Conservation (phyloP, 257 asterid species). For the Rhazya stricta region DNA sequence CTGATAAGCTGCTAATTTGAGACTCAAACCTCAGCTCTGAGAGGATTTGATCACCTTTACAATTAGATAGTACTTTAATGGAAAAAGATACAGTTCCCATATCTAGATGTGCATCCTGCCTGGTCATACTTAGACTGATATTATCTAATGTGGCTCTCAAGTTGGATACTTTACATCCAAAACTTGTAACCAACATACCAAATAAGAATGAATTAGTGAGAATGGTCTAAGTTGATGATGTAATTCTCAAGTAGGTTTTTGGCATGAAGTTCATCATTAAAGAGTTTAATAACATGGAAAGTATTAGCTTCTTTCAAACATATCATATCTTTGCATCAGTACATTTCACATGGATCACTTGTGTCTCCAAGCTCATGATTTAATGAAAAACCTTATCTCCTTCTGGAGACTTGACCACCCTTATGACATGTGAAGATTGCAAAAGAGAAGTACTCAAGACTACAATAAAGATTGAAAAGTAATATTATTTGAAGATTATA, state of each 20-base stretch:
- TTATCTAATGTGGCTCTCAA: neutral
- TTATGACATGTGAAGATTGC: slow-evolving; percentile 7
- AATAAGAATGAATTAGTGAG: no score
- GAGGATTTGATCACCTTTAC: slow-evolving; percentile 6
- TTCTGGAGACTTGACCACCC: slow-evolving; percentile 11
- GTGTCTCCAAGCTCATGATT: neutral
- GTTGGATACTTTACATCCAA: neutral
- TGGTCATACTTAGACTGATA: neutral
- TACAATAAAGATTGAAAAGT: neutral
- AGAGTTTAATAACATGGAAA: neutral
- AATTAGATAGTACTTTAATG: neutral
- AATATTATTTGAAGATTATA: neutral
- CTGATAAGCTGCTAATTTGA: neutral
- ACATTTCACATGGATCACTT: slow-evolving; percentile 1
- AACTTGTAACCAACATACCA: no score
- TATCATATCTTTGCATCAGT: slow-evolving; percentile 9
- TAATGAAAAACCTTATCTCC: slow-evolving; percentile 4
- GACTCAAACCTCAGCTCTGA: neutral
- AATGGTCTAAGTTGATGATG: neutral
- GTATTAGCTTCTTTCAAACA: neutral
- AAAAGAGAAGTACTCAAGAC: neutral
- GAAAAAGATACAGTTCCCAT: neutral
- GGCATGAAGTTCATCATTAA: neutral
- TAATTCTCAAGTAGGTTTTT: neutral
- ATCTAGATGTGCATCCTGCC: neutral